A percentile compares a stretch with the other conserved stretches of the same genome.
Evolutionary conservation across 1,284 basidiomycete species (phyloP).

Genomic region (Leccinum subrobustum): DNA sequence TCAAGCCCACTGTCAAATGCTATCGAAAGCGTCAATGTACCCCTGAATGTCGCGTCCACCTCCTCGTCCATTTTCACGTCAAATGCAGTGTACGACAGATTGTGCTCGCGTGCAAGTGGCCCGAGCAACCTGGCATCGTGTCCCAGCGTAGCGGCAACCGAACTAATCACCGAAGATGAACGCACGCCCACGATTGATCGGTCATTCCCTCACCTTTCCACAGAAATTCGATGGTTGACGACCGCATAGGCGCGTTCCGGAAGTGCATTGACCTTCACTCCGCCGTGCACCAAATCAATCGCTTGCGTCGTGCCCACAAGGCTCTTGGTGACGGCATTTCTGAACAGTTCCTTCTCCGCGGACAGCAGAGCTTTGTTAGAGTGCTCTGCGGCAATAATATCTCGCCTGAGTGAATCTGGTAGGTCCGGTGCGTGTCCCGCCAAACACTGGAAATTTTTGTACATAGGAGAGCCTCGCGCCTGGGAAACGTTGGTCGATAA

Average conservation of each 20-base stretch:
- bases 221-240: slow-evolving; percentile 43
- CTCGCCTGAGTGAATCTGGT: slow-evolving; percentile 36
- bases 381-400: slow-evolving; percentile 37
- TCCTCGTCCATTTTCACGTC: slow-evolving; percentile 22
- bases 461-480: slow-evolving; percentile 44
- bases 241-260: slow-evolving; percentile 54
- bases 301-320: slow-evolving; percentile 58
- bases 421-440: slow-evolving; percentile 47
- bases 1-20: slow-evolving; percentile 41
- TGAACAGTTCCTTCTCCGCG: slow-evolving; percentile 41
- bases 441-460: slow-evolving; percentile 42
- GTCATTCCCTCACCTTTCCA: slow-evolving; percentile 40
- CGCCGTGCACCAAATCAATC: slow-evolving; percentile 56
- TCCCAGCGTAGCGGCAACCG: slow-evolving; percentile 41
- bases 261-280: slow-evolving; percentile 62
- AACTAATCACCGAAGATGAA: slow-evolving; percentile 32
- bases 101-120: slow-evolving; percentile 42
- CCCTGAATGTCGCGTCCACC: slow-evolving; percentile 27
- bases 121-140: slow-evolving; percentile 43
- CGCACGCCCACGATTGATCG: not conserved
- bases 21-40: slow-evolving; percentile 41
- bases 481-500: slow-evolving; percentile 3
- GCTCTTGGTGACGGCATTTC: slow-evolving; percentile 26
- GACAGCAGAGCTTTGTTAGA: slow-evolving; percentile 43
- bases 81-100: slow-evolving; percentile 48